Base-by-base conservation (phyloP, 2,329 filamentous ascomycete genomes). In the Colletotrichum tropicicola region DNA sequence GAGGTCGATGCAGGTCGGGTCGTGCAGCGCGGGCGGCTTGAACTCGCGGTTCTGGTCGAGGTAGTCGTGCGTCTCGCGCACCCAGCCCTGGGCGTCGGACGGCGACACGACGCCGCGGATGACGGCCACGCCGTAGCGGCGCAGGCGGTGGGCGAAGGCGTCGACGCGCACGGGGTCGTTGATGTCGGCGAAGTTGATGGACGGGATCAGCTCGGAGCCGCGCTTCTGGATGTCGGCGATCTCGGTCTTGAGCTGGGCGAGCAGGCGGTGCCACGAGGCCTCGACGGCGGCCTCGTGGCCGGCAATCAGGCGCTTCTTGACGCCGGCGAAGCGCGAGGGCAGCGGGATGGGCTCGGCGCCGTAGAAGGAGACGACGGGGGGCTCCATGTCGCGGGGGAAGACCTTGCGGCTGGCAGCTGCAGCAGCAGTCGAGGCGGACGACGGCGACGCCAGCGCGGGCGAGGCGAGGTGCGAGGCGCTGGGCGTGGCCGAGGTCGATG, bases 1-100 rank as follows among this genome's bases (percentile, higher is more conserved):
- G 71, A 92, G 85, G 75, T 92, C 90, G 76, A 89, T 92, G 54
- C 91, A 91, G 2, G 89, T 87, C 5, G 90, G 90, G 41, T 89
- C 87, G 69, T 88, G 85, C 0, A 83, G 80, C 0, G 85, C 85
- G 27, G 89, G 89, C 49, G 83, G 85, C 47, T 68, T 68, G 66
- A 67, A 68, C 25, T 68, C 66, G 56, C 66, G 77, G 69, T 89
- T 89, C 17, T 79, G 78, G 12, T 77, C 73, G 17, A 89, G 80
- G 68, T 90, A 90, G 6, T 82, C 78, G 59, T 80, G 77, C 7
- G 85, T 79, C 43, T 84, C 79, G 19, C 78, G 73, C 70, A 88
- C 89, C 72, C 83, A 85, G n/a, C 77, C 44, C n/a, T 54, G 37
- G 32, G 72, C 74, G 23, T 72, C 68, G n/a, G 68, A 51, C 15